A percentile compares a stretch with the other conserved stretches of the same genome.
These are phyloP conservation scores for Aureobasidium sp. DNA, from an alignment of 2,329 filamentous ascomycete genomes.

Conservation along the genomic window DNA sequence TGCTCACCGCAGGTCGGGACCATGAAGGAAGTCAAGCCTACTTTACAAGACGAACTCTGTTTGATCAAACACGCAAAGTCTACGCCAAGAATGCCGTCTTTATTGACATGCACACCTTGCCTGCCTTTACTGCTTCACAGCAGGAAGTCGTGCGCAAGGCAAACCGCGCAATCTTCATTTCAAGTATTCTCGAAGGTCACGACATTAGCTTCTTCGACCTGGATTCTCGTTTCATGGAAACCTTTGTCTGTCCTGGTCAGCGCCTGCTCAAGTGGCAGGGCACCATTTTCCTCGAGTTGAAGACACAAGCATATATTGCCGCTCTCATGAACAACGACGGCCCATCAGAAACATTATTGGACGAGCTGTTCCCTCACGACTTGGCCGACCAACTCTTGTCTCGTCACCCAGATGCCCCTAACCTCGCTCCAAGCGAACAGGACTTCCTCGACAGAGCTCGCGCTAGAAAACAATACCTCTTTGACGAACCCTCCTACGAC, in stretches of 20 bases:
- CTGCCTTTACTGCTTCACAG: conserved; percentile 37
- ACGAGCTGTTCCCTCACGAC: conserved; percentile 53
- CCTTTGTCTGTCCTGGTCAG: conserved; percentile 54
- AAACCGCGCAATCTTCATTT: conserved; percentile 59
- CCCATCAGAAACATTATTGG: conserved; percentile 49
- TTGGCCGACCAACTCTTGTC: conserved; percentile 48
- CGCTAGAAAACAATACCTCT: conserved; percentile 50
- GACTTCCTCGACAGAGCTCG: conserved; percentile 52
- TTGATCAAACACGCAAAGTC: conserved; percentile 57
- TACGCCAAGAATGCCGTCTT: conserved; percentile 53
- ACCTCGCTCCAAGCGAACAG: conserved; percentile 50
- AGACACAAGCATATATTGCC: conserved; percentile 61
- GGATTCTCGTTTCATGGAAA: conserved; percentile 57
- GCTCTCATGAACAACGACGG: conserved; percentile 51
- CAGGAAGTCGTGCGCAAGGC: conserved; percentile 56
- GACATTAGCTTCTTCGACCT: conserved; percentile 59
- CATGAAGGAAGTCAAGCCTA: conserved; percentile 54
- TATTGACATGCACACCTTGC: conserved; percentile 33
- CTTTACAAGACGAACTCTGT: conserved; percentile 53
- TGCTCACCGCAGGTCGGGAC: conserved; percentile 49
- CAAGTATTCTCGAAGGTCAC: conserved; percentile 53
- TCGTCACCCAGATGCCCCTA: conserved; percentile 47
- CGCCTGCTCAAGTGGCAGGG: conserved; percentile 54
- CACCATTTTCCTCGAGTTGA: conserved; percentile 55
- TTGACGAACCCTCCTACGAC: conserved; percentile 39